Evolutionary conservation across 192 early-diverging fungal species (phyloP).

Genomic region (Allomyces javanicus): DNA sequence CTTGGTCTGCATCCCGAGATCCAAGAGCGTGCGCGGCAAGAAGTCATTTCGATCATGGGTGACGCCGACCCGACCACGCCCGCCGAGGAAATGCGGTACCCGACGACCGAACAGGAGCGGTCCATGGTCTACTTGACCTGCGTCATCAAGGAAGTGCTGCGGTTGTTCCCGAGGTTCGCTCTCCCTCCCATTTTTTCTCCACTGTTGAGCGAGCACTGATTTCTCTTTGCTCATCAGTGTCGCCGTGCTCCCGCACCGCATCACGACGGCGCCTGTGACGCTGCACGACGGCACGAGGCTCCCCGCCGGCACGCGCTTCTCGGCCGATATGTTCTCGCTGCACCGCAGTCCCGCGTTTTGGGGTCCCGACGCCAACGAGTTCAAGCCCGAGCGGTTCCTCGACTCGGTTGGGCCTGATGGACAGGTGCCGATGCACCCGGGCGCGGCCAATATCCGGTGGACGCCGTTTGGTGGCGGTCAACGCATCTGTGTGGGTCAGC

Average conservation of each 20-base stretch:
- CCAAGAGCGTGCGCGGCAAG: slow-evolving; percentile 29
- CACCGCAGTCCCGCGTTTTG: slow-evolving; percentile 21
- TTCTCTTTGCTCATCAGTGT: too few species aligned
- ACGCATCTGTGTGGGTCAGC: slow-evolving; percentile 5
- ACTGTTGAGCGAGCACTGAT: too few species aligned
- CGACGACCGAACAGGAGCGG: too few species aligned
- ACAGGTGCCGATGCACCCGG: too few species aligned
- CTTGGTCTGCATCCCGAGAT: too few species aligned
- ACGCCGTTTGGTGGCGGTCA: slow-evolving; percentile 6
- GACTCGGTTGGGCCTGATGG: slow-evolving; percentile 12
- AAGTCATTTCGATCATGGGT: slow-evolving; percentile 27
- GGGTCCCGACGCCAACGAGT: slow-evolving; percentile 19
- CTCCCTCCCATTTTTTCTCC: too few species aligned
- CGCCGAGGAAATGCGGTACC: too few species aligned
- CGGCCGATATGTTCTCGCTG: slow-evolving; percentile 14
- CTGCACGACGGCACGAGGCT: slow-evolving; percentile 16
- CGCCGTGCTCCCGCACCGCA: too few species aligned
- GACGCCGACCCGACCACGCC: slow-evolving; percentile 15
- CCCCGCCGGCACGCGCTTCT: slow-evolving; percentile 15
- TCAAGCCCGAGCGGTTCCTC: slow-evolving; percentile 24
- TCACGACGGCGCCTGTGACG: too few species aligned
- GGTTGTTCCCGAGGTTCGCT: too few species aligned
- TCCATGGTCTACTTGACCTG: too few species aligned
- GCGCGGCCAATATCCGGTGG: neutral
- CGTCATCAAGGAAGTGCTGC: too few species aligned